Evolutionary conservation across 768 basidiomycete species (phyloP).

Genomic region (Strobilomyces echinocephalus): DNA sequence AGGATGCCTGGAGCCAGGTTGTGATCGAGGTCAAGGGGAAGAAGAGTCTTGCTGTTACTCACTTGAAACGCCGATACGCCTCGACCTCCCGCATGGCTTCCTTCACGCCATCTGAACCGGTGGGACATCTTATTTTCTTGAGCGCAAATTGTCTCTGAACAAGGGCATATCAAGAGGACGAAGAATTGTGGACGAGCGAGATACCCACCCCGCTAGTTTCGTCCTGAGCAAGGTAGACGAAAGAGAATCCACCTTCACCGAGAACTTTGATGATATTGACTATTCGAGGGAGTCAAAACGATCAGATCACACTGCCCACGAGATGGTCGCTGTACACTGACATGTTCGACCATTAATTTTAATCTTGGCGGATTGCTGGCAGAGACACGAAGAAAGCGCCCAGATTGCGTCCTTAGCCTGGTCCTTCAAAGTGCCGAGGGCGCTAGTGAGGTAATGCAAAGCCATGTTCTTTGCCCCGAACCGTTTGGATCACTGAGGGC

Average conservation of each 20-base stretch:
- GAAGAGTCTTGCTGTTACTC: slow-evolving; percentile 27
- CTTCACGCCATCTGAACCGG: slow-evolving; percentile 81
- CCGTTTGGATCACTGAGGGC: not conserved
- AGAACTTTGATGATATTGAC: slow-evolving; percentile 89
- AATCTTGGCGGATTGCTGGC: slow-evolving; percentile 76
- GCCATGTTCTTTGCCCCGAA: slow-evolving; percentile 22
- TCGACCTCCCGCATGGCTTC: slow-evolving; percentile 88
- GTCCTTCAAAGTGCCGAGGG: slow-evolving; percentile 58
- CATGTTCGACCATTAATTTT: slow-evolving; percentile 96
- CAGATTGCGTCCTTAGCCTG: slow-evolving; percentile 79
- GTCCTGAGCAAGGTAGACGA: slow-evolving; percentile 85
- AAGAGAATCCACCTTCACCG: slow-evolving; percentile 95
- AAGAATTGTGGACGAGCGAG: slow-evolving; percentile 5
- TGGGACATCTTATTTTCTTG: slow-evolving; percentile 95
- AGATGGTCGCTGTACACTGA: slow-evolving; percentile 38
- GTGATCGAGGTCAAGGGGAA: not conserved
- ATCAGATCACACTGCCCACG: slow-evolving; percentile 3
- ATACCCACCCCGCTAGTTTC: slow-evolving; percentile 72
- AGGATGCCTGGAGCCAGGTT: slow-evolving; percentile 58
- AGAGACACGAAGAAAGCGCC: slow-evolving; percentile 77
- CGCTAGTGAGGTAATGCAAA: slow-evolving; percentile 32
- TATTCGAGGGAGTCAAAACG: slow-evolving; percentile 23
- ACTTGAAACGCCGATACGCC: slow-evolving; percentile 93
- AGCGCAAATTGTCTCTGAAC: slow-evolving; percentile 84
- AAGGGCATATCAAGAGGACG: not conserved